phyloP scores from a whole-genome alignment of 768 basidiomycete species.

The Russula virescens region DNA sequence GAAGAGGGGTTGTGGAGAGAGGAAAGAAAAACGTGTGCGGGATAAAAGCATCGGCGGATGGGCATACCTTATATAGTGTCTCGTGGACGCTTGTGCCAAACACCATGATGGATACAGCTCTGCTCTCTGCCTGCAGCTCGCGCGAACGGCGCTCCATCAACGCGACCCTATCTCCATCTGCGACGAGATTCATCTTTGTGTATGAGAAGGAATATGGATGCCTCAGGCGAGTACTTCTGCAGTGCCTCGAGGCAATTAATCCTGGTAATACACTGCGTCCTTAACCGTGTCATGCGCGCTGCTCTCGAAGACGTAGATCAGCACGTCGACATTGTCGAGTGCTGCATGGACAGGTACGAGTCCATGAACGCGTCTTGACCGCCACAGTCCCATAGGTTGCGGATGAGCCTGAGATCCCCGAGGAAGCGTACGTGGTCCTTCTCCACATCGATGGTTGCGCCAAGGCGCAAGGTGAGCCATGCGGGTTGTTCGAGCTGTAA shows the following conservation, averaged over 20 bases:
- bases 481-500: conserved; percentile 89
- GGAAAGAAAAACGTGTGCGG: conserved; percentile 39
- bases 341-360: conserved; percentile 87
- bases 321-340: conserved; percentile 93
- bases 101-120: conserved; percentile 55
- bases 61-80: conserved; percentile 80
- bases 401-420: conserved; percentile 87
- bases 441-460: conserved; percentile 97
- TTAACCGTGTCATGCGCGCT: conserved; percentile 78
- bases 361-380: conserved; percentile 99
- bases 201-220: conserved; percentile 81
- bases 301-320: conserved; percentile 98
- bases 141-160: too few relatives aligned
- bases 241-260: conserved; percentile 87
- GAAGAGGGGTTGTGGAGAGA: conserved; percentile 29
- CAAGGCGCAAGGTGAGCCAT: conserved; percentile 82
- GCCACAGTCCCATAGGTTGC: conserved; percentile 98
- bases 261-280: conserved; percentile 88
- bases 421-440: conserved; percentile 97
- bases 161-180: too few relatives aligned
- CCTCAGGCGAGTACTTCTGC: conserved; percentile 70
- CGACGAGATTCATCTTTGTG: conserved; percentile 97
- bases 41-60: not conserved
- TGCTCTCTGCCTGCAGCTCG: conserved; percentile 65
- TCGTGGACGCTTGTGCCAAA: conserved; percentile 97